Evolutionary conservation across 2,329 filamentous ascomycete species (phyloP), one percentile per base, ranked within the genome.

Genomic region (Sporothrix brasiliensis): DNA sequence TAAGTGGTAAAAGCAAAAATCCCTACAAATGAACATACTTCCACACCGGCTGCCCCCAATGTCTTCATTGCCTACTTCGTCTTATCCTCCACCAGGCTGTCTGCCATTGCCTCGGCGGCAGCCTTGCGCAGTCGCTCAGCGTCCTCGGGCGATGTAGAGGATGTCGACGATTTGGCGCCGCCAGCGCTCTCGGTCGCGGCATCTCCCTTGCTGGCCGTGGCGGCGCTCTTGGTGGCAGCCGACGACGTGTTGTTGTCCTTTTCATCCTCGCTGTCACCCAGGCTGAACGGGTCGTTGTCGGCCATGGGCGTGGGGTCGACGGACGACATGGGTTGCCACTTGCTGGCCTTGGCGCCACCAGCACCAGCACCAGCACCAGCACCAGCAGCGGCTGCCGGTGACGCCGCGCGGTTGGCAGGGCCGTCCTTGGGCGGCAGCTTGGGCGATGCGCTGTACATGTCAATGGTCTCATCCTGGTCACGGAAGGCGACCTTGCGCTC

Each of bases 241-340:
- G 61, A n/a, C 21, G 52, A 39, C 41, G 60, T 65, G 19, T 83
- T 80, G 68, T 94, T 80, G 68, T 94, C 92, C 75, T 91, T 91
- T 80, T 99, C 95, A 75, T 97, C 94, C 75, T 98, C 94, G 77
- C 93, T 97, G 76, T 98, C 94, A 5, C 95, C 95, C 16, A 99
- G 86, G 77, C 93, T 97, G 81, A 99, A 99, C 0, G 95, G 95
- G 77, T 99, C 95, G 76, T 97, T 94, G 75, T 98, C 93, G 21
- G 87, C 86, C 73, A 97, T 91, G 16, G 94, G 94, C 73, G 88
- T 90, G 0, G 94, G 93, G 74, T 96, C 92, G 16, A 97, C 89
- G 0, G 90, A 86, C 14, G 94, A 93, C 75, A 99, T 83, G 11
- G 95, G 94, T 80, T 99, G 94, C 95, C 95, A 99, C 83, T 99